Conservation (phyloP, 1,139 yeast genomes). For the Protomyces arabidopsidicola region DNA sequence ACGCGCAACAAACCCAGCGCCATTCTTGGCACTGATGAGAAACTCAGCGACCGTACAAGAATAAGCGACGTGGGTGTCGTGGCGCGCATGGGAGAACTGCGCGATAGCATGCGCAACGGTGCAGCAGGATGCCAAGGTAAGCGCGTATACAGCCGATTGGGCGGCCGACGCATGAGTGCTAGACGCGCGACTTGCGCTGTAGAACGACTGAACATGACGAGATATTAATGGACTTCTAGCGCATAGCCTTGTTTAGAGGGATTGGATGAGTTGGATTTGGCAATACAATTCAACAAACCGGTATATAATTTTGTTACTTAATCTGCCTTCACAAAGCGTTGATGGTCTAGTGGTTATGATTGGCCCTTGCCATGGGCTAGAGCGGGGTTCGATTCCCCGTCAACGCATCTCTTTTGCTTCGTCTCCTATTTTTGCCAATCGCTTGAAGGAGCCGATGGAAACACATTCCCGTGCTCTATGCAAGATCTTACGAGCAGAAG, state of each 20-base stretch:
- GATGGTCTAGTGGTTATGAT: conserved; percentile 2
- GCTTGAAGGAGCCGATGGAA: not conserved
- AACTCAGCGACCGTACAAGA: not conserved
- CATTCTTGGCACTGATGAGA: conserved; percentile 43
- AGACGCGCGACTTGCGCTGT: not conserved
- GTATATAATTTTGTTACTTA: not conserved
- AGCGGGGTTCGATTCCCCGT: conserved; percentile 4
- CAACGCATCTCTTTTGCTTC: not conserved
- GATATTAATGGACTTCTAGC: too few relatives aligned
- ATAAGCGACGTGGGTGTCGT: not conserved
- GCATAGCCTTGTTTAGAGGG: too few relatives aligned
- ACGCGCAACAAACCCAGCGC: conserved; percentile 56
- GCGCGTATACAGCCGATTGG: conserved; percentile 5
- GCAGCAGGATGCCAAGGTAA: conserved; percentile 7
- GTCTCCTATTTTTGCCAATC: not conserved
- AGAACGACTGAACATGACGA: not conserved
- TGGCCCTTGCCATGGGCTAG: conserved; percentile 4
- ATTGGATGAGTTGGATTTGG: too few relatives aligned
- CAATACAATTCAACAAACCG: too few relatives aligned
- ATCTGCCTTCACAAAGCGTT: not conserved
- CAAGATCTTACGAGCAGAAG: too few relatives aligned
- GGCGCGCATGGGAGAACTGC: not conserved
- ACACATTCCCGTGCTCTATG: too few relatives aligned
- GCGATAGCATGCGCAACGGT: conserved; percentile 5
- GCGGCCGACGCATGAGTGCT: conserved; percentile 8